These are phyloP conservation scores for Irineochytrium annulatum DNA, from an alignment of 192 early-diverging fungal genomes.

Conservation along the genomic window DNA sequence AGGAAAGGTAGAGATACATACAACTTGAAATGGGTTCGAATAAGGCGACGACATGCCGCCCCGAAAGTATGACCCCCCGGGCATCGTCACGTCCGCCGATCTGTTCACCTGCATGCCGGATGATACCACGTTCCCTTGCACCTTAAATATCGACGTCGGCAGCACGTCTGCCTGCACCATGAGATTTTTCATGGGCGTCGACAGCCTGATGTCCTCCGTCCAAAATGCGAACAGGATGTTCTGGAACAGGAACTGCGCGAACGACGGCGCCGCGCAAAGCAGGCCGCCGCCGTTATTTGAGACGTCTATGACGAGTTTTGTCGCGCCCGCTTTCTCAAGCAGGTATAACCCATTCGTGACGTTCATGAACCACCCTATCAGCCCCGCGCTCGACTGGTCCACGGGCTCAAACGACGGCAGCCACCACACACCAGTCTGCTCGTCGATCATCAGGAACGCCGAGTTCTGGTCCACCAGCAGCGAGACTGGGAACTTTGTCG, in stretches of 20 bases:
- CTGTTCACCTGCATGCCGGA: neutral
- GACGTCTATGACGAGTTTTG: conserved; percentile 30
- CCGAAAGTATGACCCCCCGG: neutral
- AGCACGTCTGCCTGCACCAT: neutral
- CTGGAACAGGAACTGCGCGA: neutral
- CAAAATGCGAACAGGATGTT: neutral
- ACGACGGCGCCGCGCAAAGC: neutral
- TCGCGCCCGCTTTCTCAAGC: conserved; percentile 26
- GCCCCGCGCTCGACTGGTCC: neutral
- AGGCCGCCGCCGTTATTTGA: conserved; percentile 32
- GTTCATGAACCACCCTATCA: conserved; percentile 12
- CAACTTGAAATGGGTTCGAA: neutral
- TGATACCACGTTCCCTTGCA: neutral
- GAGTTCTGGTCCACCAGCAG: neutral
- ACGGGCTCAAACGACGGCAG: conserved; percentile 4
- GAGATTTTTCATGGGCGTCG: neutral
- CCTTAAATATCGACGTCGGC: neutral
- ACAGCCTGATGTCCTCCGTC: neutral
- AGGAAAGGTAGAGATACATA: neutral
- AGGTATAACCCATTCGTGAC: conserved; percentile 19
- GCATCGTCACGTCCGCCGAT: neutral
- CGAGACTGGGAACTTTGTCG: no score
- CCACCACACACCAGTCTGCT: conserved; percentile 20
- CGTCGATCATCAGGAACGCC: conserved; percentile 17
- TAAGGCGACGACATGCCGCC: neutral